A percentile compares a stretch with the other conserved stretches of the same genome.
These are phyloP conservation scores for Arthrobotrys sinensis DNA, from an alignment of 2,329 filamentous ascomycete species.

Conservation along the genomic window DNA sequence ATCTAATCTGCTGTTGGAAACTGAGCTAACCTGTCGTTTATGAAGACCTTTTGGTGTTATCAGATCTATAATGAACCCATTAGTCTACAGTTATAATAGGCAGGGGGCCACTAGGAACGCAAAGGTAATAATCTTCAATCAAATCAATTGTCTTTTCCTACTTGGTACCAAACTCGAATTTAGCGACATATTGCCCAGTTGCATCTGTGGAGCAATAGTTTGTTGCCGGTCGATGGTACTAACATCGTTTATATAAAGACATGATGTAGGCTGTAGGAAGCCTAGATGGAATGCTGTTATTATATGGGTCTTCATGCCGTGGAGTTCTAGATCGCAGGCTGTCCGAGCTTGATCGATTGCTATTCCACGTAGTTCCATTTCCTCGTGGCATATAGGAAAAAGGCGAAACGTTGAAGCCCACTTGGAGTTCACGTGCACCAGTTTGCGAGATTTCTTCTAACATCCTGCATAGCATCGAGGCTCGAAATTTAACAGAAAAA, in stretches of 20 bases:
- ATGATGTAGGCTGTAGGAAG: not conserved
- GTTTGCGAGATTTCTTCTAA: not conserved
- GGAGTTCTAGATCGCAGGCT: not conserved
- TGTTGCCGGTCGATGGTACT: not conserved
- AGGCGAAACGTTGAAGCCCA: not conserved
- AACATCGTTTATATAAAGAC: not conserved
- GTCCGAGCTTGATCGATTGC: too few relatives aligned
- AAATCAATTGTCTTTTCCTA: not conserved
- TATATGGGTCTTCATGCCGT: not conserved
- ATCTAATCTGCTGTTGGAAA: not conserved
- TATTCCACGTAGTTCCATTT: too few relatives aligned
- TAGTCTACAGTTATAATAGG: not conserved
- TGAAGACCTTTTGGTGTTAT: not conserved
- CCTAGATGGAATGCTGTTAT: not conserved
- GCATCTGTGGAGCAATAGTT: not conserved
- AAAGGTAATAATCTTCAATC: too few relatives aligned
- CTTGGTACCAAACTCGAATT: conserved; percentile 2
- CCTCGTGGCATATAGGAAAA: too few relatives aligned
- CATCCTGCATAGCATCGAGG: not conserved
- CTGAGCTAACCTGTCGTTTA: not conserved
- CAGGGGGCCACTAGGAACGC: too few relatives aligned
- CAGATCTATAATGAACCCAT: not conserved
- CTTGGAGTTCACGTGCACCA: not conserved
- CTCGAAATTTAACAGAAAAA: not conserved
- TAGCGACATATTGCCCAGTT: not conserved